Percentiles rank a stretch among this genome's conserved stretches.
These are phyloP conservation scores for Boletus calvinii DNA, from an alignment of 1,284 basidiomycete species.

Conservation along the genomic window DNA sequence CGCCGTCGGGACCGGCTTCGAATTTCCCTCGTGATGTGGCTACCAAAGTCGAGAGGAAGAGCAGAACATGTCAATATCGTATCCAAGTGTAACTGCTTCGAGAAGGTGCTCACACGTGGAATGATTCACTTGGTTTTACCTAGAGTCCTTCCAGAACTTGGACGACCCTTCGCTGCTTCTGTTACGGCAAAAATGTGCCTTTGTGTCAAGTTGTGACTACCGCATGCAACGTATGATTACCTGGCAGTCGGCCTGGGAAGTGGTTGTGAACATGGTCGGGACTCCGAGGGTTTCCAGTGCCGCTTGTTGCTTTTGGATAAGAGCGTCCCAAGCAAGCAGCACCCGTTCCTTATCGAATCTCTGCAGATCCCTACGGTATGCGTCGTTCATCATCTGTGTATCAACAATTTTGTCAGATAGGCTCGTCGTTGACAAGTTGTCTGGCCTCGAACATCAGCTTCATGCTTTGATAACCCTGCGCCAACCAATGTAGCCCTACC, in stretches of 20 bases:
- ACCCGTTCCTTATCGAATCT: conserved; percentile 66
- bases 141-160: conserved; percentile 38
- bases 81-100: not conserved
- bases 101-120: conserved; percentile 6
- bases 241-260: conserved; percentile 49
- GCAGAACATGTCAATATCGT: not conserved
- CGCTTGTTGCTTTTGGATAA: conserved; percentile 67
- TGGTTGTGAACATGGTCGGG: conserved; percentile 67
- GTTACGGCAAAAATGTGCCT: conserved; percentile 9
- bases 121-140: conserved; percentile 7
- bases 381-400: conserved; percentile 56
- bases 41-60: not conserved
- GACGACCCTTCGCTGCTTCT: conserved; percentile 45
- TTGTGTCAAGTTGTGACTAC: conserved; percentile 1
- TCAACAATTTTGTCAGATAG: conserved; percentile 14
- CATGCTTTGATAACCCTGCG: conserved; percentile 60
- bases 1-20: conserved; percentile 8
- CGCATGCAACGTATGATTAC: conserved; percentile 39
- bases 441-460: conserved; percentile 55
- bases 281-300: conserved; percentile 57
- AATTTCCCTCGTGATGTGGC: not conserved
- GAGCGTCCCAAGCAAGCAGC: conserved; percentile 69
- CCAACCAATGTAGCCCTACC: conserved; percentile 60
- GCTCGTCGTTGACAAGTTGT: conserved; percentile 4
- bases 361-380: conserved; percentile 59